Evolutionary conservation across 345 rosid genomes (phyloP).

Genomic region (Salix arbutifolia): DNA sequence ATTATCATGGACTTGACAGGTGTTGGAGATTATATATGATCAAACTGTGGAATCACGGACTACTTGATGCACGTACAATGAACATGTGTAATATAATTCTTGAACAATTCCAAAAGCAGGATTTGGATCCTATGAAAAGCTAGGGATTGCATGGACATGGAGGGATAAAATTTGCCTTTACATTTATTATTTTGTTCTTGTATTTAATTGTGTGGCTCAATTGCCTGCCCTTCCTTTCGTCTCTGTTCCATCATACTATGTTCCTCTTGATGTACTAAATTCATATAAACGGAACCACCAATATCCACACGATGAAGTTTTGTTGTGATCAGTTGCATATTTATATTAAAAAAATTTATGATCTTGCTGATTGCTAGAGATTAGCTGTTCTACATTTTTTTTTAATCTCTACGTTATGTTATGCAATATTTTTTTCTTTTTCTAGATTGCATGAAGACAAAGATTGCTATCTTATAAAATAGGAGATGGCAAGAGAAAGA

Average conservation of each 20-base stretch:
- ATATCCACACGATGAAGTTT: neutral
- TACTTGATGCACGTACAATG: slow-evolving; percentile 61
- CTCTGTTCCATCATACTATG: neutral
- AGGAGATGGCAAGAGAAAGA: no score
- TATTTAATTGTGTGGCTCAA: neutral
- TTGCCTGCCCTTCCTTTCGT: neutral
- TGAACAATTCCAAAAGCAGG: slow-evolving; percentile 40
- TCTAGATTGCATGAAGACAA: no score
- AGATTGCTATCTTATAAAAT: no score
- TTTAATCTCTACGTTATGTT: no score
- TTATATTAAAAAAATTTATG: neutral
- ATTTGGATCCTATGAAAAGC: slow-evolving; percentile 26
- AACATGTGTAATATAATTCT: slow-evolving; percentile 60
- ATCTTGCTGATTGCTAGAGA: neutral
- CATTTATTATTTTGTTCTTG: neutral
- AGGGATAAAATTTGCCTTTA: neutral
- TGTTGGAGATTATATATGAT: slow-evolving; percentile 78
- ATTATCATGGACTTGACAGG: slow-evolving; percentile 35
- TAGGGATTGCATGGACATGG: slow-evolving; percentile 15
- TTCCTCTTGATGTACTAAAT: neutral
- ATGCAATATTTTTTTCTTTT: neutral
- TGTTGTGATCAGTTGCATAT: neutral
- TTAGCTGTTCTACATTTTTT: neutral
- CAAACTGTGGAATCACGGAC: slow-evolving; percentile 79
- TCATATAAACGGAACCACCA: neutral